A percentile compares a stretch with the other conserved stretches of the same genome.
Evolutionary conservation across 2,329 filamentous ascomycete genomes (phyloP).

Genomic region (Ophiostoma sp.): DNA sequence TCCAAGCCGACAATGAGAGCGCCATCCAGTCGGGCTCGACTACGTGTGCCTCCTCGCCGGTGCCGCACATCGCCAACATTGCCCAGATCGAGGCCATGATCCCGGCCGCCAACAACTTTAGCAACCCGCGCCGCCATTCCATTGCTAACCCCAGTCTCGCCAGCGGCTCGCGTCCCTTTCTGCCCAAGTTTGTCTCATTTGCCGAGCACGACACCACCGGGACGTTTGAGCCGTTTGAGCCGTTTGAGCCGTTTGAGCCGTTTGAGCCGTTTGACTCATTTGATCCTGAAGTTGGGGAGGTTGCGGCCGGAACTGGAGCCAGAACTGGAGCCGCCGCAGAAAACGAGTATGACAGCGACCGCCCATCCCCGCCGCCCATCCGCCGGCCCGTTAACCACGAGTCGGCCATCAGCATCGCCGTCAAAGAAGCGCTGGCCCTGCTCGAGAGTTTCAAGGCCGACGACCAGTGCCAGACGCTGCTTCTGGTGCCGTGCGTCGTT

Average conservation of each 20-base stretch:
- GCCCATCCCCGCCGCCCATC: slow-evolving; percentile 42
- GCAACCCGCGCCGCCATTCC: slow-evolving; percentile 28
- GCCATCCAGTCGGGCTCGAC: slow-evolving; percentile 32
- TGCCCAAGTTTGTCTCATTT: slow-evolving; percentile 12
- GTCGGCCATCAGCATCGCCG: slow-evolving; percentile 47
- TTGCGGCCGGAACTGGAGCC: too few species aligned
- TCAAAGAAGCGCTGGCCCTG: slow-evolving; percentile 53
- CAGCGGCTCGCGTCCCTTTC: slow-evolving; percentile 14
- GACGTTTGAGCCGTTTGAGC: background rate
- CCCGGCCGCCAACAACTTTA: background rate
- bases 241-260: background rate
- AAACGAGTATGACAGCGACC: slow-evolving; percentile 17
- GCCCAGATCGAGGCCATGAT: slow-evolving; percentile 23
- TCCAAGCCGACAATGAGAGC: slow-evolving; percentile 26
- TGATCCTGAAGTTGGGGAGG: background rate
- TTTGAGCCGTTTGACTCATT: background rate
- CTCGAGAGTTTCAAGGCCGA: slow-evolving; percentile 52
- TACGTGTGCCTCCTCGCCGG: slow-evolving; percentile 37
- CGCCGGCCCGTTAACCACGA: slow-evolving; percentile 48
- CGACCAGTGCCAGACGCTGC: slow-evolving; percentile 55
- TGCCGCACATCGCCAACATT: slow-evolving; percentile 3
- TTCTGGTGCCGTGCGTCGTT: slow-evolving; percentile 56
- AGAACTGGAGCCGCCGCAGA: too few species aligned
- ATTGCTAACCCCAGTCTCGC: slow-evolving; percentile 29
- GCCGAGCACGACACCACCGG: slow-evolving; percentile 10